Percentiles rank a stretch among this genome's conserved stretches.
Conservation (phyloP, 2,329 filamentous ascomycete genomes). For the Saccharata proteae region DNA sequence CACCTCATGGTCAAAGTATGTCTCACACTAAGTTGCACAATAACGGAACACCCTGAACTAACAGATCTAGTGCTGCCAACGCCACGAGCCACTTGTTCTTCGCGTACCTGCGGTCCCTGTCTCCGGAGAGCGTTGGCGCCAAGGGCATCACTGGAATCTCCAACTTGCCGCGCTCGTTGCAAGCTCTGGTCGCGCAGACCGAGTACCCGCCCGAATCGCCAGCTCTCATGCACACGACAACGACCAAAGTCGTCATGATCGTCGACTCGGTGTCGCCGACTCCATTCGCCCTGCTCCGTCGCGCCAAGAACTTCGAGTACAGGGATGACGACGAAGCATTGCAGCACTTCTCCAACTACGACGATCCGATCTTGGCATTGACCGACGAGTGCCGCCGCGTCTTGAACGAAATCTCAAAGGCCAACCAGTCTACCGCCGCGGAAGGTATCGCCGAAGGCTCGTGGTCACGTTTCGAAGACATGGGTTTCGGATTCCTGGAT, state of each 20-base stretch:
- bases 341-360: slow-evolving; percentile 73
- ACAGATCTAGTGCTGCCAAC: slow-evolving; percentile 63
- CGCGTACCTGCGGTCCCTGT: slow-evolving; percentile 81
- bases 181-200: slow-evolving; percentile 81
- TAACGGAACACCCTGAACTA: slow-evolving; percentile 10
- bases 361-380: slow-evolving; percentile 76
- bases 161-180: slow-evolving; percentile 75
- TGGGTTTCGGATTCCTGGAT: slow-evolving; percentile 71
- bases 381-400: slow-evolving; percentile 93
- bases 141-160: slow-evolving; percentile 67
- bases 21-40: slow-evolving; percentile 9
- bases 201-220: slow-evolving; percentile 83
- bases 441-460: slow-evolving; percentile 53
- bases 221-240: slow-evolving; percentile 62
- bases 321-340: slow-evolving; percentile 77
- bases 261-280: slow-evolving; percentile 91
- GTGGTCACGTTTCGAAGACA: slow-evolving; percentile 93
- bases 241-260: slow-evolving; percentile 90
- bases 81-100: slow-evolving; percentile 97
- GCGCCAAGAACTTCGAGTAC: slow-evolving; percentile 92
- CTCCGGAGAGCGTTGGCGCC: slow-evolving; percentile 63
- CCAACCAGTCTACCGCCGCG: slow-evolving; percentile 65
- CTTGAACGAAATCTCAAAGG: slow-evolving; percentile 72
- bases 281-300: slow-evolving; percentile 77
- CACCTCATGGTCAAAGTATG: slow-evolving; percentile 70